phyloP scores from a whole-genome alignment of 2,329 filamentous ascomycete genomes.

The Stagonosporopsis vannaccii region DNA sequence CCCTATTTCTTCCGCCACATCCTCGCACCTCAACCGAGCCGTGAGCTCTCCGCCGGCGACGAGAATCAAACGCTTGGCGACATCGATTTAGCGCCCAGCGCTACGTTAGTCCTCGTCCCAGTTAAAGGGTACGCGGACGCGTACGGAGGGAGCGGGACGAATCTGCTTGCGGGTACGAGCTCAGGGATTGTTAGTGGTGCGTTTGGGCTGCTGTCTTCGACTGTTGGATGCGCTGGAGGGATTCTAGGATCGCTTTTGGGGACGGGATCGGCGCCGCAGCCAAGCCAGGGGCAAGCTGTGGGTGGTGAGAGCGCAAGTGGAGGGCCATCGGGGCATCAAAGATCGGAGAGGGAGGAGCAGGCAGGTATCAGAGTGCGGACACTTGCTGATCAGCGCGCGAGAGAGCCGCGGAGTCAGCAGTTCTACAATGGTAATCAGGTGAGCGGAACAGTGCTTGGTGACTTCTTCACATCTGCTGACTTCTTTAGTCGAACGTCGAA shows the following conservation, averaged over 20 bases:
- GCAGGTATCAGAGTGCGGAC: slow-evolving; percentile 51
- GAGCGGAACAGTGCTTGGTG: slow-evolving; percentile 26
- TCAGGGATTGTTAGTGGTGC: slow-evolving; percentile 45
- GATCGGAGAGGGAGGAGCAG: slow-evolving; percentile 23
- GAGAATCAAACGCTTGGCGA: slow-evolving; percentile 73
- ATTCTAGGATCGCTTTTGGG: slow-evolving; percentile 43
- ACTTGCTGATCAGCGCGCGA: slow-evolving; percentile 57
- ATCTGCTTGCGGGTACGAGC: slow-evolving; percentile 36
- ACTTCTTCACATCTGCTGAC: background rate
- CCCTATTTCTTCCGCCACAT: slow-evolving; percentile 89
- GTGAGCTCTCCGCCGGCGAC: slow-evolving; percentile 75
- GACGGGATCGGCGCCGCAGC: slow-evolving; percentile 13
- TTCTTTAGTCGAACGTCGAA: slow-evolving; percentile 8
- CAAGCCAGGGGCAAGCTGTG: slow-evolving; percentile 20
- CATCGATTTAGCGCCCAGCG: slow-evolving; percentile 77
- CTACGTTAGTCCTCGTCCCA: slow-evolving; percentile 83
- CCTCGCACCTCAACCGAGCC: slow-evolving; percentile 77
- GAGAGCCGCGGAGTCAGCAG: slow-evolving; percentile 65
- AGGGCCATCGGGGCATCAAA: slow-evolving; percentile 18
- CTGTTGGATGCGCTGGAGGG: slow-evolving; percentile 44
- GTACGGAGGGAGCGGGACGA: slow-evolving; percentile 55
- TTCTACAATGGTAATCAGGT: slow-evolving; percentile 94
- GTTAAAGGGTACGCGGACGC: slow-evolving; percentile 68
- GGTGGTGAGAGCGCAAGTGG: slow-evolving; percentile 17
- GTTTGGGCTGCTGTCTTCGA: slow-evolving; percentile 44